Evolutionary conservation across 192 early-diverging fungal species (phyloP).

Genomic region (Globomyces pollinis-pini): DNA sequence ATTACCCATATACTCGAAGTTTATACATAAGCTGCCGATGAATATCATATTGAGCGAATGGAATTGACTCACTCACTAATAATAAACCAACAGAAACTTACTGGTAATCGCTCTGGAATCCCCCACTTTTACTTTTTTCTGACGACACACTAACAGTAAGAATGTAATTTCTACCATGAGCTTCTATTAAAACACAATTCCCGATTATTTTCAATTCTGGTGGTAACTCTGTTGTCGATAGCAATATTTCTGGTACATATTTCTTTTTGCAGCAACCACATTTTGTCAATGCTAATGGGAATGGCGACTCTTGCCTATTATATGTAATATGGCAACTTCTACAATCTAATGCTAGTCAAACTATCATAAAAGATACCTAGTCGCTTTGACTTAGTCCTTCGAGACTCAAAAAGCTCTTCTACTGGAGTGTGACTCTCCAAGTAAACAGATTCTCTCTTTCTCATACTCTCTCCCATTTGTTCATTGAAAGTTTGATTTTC

Average conservation of each 20-base stretch:
- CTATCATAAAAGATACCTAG: no score
- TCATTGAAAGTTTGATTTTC: not conserved
- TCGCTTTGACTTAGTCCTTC: not conserved
- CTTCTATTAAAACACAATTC: slow-evolving; percentile 62
- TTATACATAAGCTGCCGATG: slow-evolving; percentile 77
- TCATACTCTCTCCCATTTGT: no score
- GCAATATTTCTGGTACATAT: slow-evolving; percentile 66
- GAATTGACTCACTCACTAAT: slow-evolving; percentile 68
- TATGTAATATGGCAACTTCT: slow-evolving; percentile 63
- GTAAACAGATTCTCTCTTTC: no score
- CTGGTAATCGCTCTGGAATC: slow-evolving; percentile 59
- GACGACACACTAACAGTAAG: slow-evolving; percentile 35
- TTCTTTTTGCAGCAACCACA: slow-evolving; percentile 65
- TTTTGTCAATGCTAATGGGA: slow-evolving; percentile 59
- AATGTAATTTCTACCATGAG: slow-evolving; percentile 47
- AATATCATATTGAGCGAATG: slow-evolving; percentile 76
- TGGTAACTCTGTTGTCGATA: slow-evolving; percentile 68
- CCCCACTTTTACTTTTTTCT: slow-evolving; percentile 37
- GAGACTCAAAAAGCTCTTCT: no score
- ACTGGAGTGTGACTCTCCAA: no score
- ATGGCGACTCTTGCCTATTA: slow-evolving; percentile 52
- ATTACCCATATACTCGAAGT: slow-evolving; percentile 66
- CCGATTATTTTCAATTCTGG: slow-evolving; percentile 61
- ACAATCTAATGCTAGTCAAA: slow-evolving; percentile 28
- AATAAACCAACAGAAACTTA: no score